Base-by-base conservation (phyloP, 202 grass and related monocot species). In the Digitaria exilis region DNA sequence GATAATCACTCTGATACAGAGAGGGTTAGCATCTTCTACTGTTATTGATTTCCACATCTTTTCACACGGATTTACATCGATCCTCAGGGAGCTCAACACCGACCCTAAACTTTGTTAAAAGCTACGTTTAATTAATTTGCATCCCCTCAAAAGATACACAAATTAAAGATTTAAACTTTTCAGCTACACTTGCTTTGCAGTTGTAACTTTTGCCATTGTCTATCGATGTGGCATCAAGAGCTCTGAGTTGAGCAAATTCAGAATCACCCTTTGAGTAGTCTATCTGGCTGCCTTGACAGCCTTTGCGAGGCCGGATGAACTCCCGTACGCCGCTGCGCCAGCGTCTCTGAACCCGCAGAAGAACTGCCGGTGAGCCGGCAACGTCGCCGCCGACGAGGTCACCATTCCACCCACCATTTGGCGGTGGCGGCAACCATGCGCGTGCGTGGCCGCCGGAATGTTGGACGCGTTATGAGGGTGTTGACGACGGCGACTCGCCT, bases 401-500 rank as follows among this genome's bases (percentile, higher is more conserved):
- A 68, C 13, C 26, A 2, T 52, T 3, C 3, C 42, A n/a, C n/a
- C n/a, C n/a, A n/a, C n/a, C n/a, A n/a, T n/a, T n/a, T n/a, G n/a
- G n/a, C n/a, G n/a, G n/a, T n/a, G n/a, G n/a, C n/a, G n/a, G n/a
- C n/a, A 7, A 21, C 37, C 50, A 8, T 79, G 76, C 58, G 50
- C 28, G 34, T 58, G 67, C n/a, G 78, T 17, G n/a, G n/a, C n/a
- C 37, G 78, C 55, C 50, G 51, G 61, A 59, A 44, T 6, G 41
- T 32, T 63, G 3, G 9, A 4, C 28, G 60, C n/a, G n/a, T n/a
- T n/a, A n/a, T n/a, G n/a, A n/a, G n/a, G n/a, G n/a, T n/a, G n/a
- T n/a, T n/a, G n/a, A n/a, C n/a, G n/a, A n/a, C n/a, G n/a, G n/a
- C 84, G 60, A 97, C 82, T 78, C 80, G 79, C 67, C 90, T 71